phyloP scores from a whole-genome alignment of 2,329 filamentous ascomycete genomes.

The Fusarium fracticaudum region DNA sequence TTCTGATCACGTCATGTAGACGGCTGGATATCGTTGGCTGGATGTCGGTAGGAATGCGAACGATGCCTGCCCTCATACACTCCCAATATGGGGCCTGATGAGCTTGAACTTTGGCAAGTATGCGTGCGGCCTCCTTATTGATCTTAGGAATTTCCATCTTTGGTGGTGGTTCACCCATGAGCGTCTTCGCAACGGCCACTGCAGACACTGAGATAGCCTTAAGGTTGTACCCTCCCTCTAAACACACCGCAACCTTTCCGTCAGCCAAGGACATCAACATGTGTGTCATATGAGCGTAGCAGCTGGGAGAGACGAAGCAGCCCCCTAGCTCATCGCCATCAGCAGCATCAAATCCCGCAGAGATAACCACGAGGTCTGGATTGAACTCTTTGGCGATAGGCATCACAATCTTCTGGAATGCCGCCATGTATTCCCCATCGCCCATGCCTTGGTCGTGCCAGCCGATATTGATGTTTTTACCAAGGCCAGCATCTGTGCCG shows the following conservation, averaged over 20 bases:
- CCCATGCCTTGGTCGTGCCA: constrained; percentile 84
- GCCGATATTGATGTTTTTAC: constrained; percentile 73
- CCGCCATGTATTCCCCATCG: constrained; percentile 95
- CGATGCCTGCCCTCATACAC: constrained; percentile 78
- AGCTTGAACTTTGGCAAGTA: constrained; percentile 67
- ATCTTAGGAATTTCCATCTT: constrained; percentile 66
- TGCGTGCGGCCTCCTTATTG: constrained; percentile 65
- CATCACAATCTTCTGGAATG: constrained; percentile 96
- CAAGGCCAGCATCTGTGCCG: constrained; percentile 63
- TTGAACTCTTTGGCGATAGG: constrained; percentile 93
- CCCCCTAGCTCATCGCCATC: constrained; percentile 92
- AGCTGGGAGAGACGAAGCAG: constrained; percentile 89
- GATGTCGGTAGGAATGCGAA: constrained; percentile 61
- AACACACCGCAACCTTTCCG: constrained; percentile 89
- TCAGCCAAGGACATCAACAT: constrained; percentile 96
- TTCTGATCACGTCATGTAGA: constrained; percentile 82
- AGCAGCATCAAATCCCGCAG: constrained; percentile 95
- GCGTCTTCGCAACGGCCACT: constrained; percentile 86
- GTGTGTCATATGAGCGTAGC: constrained; percentile 98
- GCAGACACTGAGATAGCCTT: constrained; percentile 92
- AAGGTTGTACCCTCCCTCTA: constrained; percentile 97
- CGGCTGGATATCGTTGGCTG: constrained; percentile 65
- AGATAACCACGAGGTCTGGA: constrained; percentile 93
- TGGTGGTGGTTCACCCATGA: constrained; percentile 93
- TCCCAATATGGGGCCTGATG: constrained; percentile 81